These are phyloP conservation scores for Daucus carota DNA, from an alignment of 129 eudicot genomes.

Conservation along the genomic window DH1_v3.0 NC_030384.2:48761501-48762000, in stretches of 20 bases:
- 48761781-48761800: conserved; percentile 59
- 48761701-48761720: conserved; percentile 82
- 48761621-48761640: background rate
- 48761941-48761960: background rate
- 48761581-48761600: background rate
- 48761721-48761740: conserved; percentile 70
- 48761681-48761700: conserved; percentile 70
- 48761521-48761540: conserved; percentile 98
- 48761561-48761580: conserved; percentile 93
- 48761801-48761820: conserved; percentile 80
- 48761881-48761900: conserved; percentile 95
- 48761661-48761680: background rate
- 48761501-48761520: conserved; percentile 88
- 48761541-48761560: conserved; percentile 76
- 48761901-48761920: conserved; percentile 49
- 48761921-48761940: background rate
- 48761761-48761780: conserved; percentile 89
- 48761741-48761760: conserved; percentile 77
- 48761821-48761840: conserved; percentile 77
- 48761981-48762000: too few species aligned
- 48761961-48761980: background rate
- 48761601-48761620: background rate
- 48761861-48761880: conserved; percentile 80
- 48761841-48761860: conserved; percentile 81
- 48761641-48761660: background rate